Evolutionary conservation across 176 grass and related monocot genomes (phyloP).

Genomic region (Lolium perenne): DNA sequence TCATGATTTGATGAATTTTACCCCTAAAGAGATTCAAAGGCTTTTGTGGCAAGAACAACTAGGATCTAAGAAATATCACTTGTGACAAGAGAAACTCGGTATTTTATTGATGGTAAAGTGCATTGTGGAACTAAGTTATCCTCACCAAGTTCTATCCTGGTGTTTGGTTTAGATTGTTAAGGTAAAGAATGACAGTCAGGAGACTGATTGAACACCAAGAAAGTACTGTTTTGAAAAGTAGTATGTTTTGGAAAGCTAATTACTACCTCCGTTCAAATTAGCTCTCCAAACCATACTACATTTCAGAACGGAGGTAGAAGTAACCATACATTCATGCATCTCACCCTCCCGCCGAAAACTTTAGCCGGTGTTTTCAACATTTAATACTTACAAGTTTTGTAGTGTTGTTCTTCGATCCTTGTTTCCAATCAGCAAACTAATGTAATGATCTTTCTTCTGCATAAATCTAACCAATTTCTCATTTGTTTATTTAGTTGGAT

Average conservation of each 20-base stretch:
- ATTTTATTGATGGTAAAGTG: no score
- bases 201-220: background rate
- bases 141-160: background rate
- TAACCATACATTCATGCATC: background rate
- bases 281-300: no score
- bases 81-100: no score
- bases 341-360: background rate
- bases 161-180: background rate
- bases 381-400: background rate
- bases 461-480: slow-evolving; percentile 1
- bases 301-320: background rate
- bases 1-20: no score
- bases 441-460: background rate
- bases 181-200: background rate
- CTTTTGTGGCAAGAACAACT: no score
- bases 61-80: no score
- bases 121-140: no score
- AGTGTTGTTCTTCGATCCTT: background rate
- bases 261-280: no score
- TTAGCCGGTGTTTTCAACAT: background rate
- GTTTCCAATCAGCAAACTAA: background rate
- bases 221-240: background rate
- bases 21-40: no score
- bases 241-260: no score
- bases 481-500: background rate